Conservation (phyloP, 306 rosid species). For the Hylodesmum podocarpum region DNA sequence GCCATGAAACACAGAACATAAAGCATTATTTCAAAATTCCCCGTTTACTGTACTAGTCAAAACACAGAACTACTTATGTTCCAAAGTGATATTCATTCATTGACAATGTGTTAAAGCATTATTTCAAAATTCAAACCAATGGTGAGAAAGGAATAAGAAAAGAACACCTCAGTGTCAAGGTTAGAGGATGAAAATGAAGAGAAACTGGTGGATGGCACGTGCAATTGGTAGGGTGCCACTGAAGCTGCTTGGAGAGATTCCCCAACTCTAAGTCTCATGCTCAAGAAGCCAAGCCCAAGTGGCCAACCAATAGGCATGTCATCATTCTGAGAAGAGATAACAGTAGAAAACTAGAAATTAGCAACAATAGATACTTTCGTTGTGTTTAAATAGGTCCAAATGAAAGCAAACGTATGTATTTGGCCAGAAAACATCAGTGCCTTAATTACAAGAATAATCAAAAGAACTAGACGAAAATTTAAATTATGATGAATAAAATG, state of each 20-base stretch:
- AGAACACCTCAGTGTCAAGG: constrained; percentile 76
- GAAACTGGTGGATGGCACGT: constrained; percentile 60
- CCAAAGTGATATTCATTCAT: background rate
- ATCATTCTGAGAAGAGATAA: constrained; percentile 42
- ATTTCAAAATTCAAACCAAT: background rate
- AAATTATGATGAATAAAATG: background rate
- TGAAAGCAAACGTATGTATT: background rate
- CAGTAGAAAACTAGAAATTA: background rate
- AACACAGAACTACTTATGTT: background rate
- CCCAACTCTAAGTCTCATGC: constrained; percentile 49
- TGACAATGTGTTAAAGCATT: background rate
- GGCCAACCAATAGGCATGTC: constrained; percentile 77
- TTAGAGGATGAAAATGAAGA: constrained; percentile 82
- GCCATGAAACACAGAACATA: background rate
- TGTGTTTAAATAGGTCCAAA: background rate
- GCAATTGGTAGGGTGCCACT: constrained; percentile 33
- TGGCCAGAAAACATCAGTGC: background rate
- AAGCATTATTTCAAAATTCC: no score
- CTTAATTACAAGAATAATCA: background rate
- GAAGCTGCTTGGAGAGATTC: constrained; percentile 45
- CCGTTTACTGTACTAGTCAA: no score
- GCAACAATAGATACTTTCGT: constrained; percentile 4
- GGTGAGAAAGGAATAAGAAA: background rate
- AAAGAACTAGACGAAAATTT: background rate
- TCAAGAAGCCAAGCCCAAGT: constrained; percentile 68